Evolutionary conservation across 441 rosid genomes (phyloP).

Genomic region (Breynia disticha): DNA sequence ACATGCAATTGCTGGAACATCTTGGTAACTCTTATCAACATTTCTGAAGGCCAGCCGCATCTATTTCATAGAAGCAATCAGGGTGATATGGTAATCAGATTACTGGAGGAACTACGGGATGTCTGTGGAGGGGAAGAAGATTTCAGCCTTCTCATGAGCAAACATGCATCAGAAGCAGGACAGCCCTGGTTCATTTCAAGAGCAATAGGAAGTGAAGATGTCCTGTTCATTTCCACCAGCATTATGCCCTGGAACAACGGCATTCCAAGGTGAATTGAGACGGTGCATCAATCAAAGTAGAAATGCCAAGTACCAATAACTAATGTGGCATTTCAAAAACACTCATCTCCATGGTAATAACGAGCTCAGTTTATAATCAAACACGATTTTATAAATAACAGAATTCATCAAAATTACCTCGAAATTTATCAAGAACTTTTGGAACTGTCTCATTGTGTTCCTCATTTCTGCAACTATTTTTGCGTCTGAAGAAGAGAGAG

Average conservation of each 20-base stretch:
- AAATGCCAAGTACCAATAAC: neutral
- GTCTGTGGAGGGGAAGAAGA: slow-evolving; percentile 18
- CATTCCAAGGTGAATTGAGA: slow-evolving; percentile 2
- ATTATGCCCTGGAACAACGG: slow-evolving; percentile 58
- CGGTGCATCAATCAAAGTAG: neutral
- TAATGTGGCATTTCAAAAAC: neutral
- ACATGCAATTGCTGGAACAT: no score
- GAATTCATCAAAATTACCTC: slow-evolving; percentile 39
- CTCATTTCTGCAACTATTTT: slow-evolving; percentile 38
- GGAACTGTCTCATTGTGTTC: slow-evolving; percentile 61
- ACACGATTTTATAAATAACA: slow-evolving; percentile 4
- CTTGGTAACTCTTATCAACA: no score
- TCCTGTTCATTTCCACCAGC: slow-evolving; percentile 53
- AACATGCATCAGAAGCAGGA: slow-evolving; percentile 54
- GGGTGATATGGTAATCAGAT: slow-evolving; percentile 40
- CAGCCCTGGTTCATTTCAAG: slow-evolving; percentile 72
- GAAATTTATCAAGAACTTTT: slow-evolving; percentile 53
- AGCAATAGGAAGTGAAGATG: slow-evolving; percentile 56
- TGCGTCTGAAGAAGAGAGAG: slow-evolving; percentile 59
- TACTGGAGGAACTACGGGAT: slow-evolving; percentile 9
- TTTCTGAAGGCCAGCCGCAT: no score
- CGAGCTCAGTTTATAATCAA: neutral
- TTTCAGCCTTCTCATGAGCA: slow-evolving; percentile 60
- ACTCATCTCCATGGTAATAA: neutral
- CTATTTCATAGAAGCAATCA: slow-evolving; percentile 16